Evolutionary conservation across 2,329 filamentous ascomycete genomes (phyloP).

Genomic region (Arthrobotrys megalospora): DNA sequence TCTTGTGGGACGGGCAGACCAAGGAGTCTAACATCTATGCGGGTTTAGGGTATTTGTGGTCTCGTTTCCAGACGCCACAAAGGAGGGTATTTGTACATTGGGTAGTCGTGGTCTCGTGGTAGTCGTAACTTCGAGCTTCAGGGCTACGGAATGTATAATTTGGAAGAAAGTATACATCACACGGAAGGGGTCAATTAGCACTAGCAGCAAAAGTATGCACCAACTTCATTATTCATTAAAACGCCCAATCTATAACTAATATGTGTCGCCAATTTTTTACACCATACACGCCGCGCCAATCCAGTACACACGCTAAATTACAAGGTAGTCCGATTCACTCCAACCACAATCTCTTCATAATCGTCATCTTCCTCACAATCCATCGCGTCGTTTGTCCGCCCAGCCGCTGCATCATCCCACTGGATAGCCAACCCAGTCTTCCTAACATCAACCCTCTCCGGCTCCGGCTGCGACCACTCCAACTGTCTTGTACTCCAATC

Average conservation of each 20-base stretch:
- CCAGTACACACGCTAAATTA: neutral
- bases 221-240: no score
- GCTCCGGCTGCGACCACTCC: conserved; percentile 46
- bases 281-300: no score
- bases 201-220: no score
- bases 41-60: neutral
- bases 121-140: no score
- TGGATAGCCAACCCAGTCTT: conserved; percentile 22
- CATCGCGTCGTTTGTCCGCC: neutral
- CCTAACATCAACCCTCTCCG: conserved; percentile 38
- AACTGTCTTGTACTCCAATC: conserved; percentile 47
- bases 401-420: conserved; percentile 28
- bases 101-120: no score
- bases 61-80: no score
- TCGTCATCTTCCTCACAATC: neutral
- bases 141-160: no score
- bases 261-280: no score
- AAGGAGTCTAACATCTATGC: conserved; percentile 1
- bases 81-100: no score
- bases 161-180: no score
- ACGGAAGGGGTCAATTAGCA: no score
- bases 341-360: conserved; percentile 12
- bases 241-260: no score
- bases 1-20: neutral
- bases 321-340: neutral